Base-by-base conservation (phyloP, 2,329 filamentous ascomycete species). In the Dothidotthia symphoricarpi region DNA sequence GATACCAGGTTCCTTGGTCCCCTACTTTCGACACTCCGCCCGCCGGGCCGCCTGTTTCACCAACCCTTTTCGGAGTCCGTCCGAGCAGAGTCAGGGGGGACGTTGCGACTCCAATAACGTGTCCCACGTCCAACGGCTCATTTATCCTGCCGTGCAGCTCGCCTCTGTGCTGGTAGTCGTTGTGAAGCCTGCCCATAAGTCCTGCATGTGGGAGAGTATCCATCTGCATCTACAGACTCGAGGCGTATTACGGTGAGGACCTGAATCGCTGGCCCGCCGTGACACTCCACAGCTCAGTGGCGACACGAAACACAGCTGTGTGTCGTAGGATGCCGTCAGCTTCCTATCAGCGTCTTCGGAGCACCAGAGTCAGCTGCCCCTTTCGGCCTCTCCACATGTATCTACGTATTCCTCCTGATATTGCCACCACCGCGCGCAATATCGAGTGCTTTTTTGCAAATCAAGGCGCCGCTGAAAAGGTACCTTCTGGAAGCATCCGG, bases 301-400 rank as follows among this genome's bases (percentile, higher is more conserved):
- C 55, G 45, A 53, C 49, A 51, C 56, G 53, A 57, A 57, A 56
- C 55, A 22, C 19, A 54, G 45, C 46, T 41, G 40, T 45, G 49
- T 58, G 52, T 59, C 54, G 54, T 60, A 57, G 57, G 43, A 51
- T 47, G 42, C 43, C 53, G 44, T 53, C 51, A 55, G 53, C 54
- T 40, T 42, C 49, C 51, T 46, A 53, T 53, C 35, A 44, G 46
- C 46, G 49, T 39, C 35, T 39, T 34, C 43, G 45, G 41, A 36
- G 13, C 34, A 34, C 30, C 37, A 47, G 34, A 24, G 39, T 39
- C 45, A 39, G 36, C 42, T 46, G 28, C 45, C 41, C 42, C 39
- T 42, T 45, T 39, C 26, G 47, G 41, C 32, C 19, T 30, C 24
- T 29, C 25, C 41, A 26, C 38, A 42, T 36, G n/a, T n/a, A 43